These are phyloP conservation scores for Mayamaea pseudoterrestris DNA, from an alignment of 108 stramenopile species.

Conservation along the genomic window DNA sequence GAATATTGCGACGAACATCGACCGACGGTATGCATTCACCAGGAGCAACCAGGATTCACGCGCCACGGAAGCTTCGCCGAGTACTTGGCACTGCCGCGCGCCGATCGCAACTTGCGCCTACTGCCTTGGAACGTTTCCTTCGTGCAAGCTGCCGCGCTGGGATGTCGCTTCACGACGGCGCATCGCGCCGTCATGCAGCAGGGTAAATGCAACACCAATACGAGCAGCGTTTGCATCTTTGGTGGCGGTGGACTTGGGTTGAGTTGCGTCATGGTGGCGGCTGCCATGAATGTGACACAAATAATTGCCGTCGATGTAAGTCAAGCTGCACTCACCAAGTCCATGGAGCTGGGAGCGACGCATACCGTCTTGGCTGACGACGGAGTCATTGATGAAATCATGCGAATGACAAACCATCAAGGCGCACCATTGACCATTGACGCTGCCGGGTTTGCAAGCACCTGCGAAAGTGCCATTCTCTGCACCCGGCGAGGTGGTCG, in stretches of 20 bases:
- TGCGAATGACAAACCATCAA: constrained; percentile 21
- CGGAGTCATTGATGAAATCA: constrained; percentile 19
- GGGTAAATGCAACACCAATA: constrained; percentile 17
- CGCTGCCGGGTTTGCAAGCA: constrained; percentile 55
- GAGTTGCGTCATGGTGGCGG: constrained; percentile 62
- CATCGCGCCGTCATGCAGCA: constrained; percentile 68
- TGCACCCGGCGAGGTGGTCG: constrained; percentile 33
- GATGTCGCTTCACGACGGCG: constrained; percentile 74
- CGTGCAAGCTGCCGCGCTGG: constrained; percentile 68
- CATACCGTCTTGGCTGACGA: constrained; percentile 18
- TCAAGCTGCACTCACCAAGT: constrained; percentile 37
- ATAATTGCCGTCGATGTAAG: constrained; percentile 70
- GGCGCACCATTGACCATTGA: constrained; percentile 62
- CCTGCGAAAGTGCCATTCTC: constrained; percentile 56
- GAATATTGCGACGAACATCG: constrained; percentile 23
- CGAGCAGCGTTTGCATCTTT: constrained; percentile 32
- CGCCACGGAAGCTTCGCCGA: constrained; percentile 60
- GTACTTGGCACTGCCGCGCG: constrained; percentile 45
- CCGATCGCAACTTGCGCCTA: constrained; percentile 40
- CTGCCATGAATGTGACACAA: constrained; percentile 8
- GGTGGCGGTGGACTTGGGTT: constrained; percentile 69
- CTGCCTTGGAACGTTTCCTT: constrained; percentile 47
- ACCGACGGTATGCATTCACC: constrained; percentile 54
- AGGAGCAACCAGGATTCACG: constrained; percentile 70
- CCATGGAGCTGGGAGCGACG: constrained; percentile 47